Conservation (phyloP, 345 rosid species). For the Rhodomyrtus tomentosa region DNA sequence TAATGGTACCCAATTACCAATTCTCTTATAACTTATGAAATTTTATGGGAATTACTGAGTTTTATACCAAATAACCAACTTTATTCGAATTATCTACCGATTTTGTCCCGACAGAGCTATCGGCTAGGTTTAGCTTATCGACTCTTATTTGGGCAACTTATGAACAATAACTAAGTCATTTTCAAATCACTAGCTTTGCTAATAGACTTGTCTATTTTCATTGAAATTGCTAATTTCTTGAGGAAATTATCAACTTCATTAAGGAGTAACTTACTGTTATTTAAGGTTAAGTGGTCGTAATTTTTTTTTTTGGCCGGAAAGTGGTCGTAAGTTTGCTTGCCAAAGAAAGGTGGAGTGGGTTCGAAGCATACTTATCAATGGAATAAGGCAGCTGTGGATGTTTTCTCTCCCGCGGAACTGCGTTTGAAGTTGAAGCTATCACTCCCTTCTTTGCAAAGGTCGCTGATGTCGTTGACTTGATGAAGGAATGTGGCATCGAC, state of each 20-base stretch:
- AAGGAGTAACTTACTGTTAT: background rate
- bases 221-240: background rate
- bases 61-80: background rate
- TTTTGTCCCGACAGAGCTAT: background rate
- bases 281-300: background rate
- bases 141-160: background rate
- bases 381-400: background rate
- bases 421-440: background rate
- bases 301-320: too few species aligned
- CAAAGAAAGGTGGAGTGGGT: background rate
- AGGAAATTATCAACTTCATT: background rate
- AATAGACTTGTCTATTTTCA: background rate
- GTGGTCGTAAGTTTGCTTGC: background rate
- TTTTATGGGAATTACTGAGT: background rate
- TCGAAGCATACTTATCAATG: background rate
- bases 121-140: background rate
- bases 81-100: background rate
- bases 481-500: background rate
- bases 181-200: background rate
- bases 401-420: background rate
- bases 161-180: background rate
- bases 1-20: background rate
- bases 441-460: background rate
- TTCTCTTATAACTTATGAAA: background rate
- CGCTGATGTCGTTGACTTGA: background rate